phyloP scores from a whole-genome alignment of 257 asterid genomes.

The Solanum gandarillasii region DNA sequence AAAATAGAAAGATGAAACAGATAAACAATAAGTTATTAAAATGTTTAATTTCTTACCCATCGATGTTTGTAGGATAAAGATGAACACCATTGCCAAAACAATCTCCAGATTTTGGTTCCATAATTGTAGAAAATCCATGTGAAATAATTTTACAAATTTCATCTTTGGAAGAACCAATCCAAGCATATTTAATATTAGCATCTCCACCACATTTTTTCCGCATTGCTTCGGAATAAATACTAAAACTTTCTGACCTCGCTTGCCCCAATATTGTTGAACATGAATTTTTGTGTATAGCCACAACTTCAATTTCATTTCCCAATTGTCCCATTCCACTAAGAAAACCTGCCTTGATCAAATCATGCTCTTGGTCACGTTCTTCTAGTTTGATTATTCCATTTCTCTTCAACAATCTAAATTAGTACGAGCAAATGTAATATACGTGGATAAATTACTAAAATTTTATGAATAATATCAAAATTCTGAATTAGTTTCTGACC shows the following conservation, averaged over 20 bases:
- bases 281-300: slow-evolving; percentile 21
- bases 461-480: background rate
- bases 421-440: background rate
- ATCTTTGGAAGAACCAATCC: slow-evolving; percentile 33
- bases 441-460: background rate
- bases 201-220: slow-evolving; percentile 31
- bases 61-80: slow-evolving; percentile 14
- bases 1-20: background rate
- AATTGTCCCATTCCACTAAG: slow-evolving; percentile 7
- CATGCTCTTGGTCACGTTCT: slow-evolving; percentile 2
- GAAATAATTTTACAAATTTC: slow-evolving; percentile 18
- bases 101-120: background rate
- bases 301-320: slow-evolving; percentile 9
- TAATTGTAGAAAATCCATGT: slow-evolving; percentile 27
- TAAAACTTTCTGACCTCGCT: slow-evolving; percentile 20
- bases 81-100: slow-evolving; percentile 28
- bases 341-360: slow-evolving; percentile 6
- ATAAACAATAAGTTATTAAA: background rate
- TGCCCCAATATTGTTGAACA: slow-evolving; percentile 4
- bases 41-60: background rate
- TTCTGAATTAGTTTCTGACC: background rate
- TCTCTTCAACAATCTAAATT: background rate
- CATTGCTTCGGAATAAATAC: slow-evolving; percentile 21
- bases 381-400: slow-evolving; percentile 22
- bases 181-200: slow-evolving; percentile 27